Percentiles rank a stretch among this genome's conserved stretches.
phyloP scores from a whole-genome alignment of 2,329 filamentous ascomycete species.

The Pseudogymnoascus sp. region DNA sequence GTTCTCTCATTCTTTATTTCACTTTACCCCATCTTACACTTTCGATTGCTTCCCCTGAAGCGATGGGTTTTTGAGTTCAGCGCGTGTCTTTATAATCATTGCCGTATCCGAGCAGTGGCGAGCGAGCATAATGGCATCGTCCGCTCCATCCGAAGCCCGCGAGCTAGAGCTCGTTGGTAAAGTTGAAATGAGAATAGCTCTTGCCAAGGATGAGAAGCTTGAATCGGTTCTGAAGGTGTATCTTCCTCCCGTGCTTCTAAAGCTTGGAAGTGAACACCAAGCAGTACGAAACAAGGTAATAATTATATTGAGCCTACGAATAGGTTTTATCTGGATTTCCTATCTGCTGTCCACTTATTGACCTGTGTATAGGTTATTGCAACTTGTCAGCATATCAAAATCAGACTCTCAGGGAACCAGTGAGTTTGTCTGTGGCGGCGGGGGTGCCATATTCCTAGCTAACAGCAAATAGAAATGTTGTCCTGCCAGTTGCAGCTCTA shows the following conservation, averaged over 20 bases:
- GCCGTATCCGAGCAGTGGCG: not conserved
- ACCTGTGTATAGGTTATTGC: constrained; percentile 46
- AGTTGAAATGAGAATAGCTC: constrained; percentile 64
- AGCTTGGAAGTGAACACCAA: constrained; percentile 72
- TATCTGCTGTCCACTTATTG: constrained; percentile 26
- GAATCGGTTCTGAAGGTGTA: constrained; percentile 71
- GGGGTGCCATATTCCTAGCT: constrained; percentile 11
- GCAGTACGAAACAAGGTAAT: constrained; percentile 70
- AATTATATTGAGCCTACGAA: constrained; percentile 12
- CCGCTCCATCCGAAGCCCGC: constrained; percentile 46
- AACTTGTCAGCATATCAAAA: constrained; percentile 66
- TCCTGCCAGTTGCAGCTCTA: constrained; percentile 76
- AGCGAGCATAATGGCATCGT: constrained; percentile 8
- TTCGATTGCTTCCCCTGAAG: not conserved
- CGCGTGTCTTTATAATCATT: constrained; percentile 3
- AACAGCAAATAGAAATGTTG: constrained; percentile 39
- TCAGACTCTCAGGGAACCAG: constrained; percentile 34
- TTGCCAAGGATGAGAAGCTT: constrained; percentile 78
- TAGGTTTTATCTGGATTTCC: constrained; percentile 7
- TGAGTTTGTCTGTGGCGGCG: constrained; percentile 16
- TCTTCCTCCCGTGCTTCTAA: constrained; percentile 73
- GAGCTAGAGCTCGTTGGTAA: constrained; percentile 79
- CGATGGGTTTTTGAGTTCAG: constrained; percentile 1
- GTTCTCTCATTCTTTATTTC: not conserved
- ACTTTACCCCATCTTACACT: not conserved